These are phyloP conservation scores for Garcia nutans DNA, from an alignment of 345 rosid genomes.

Conservation along the genomic window DNA sequence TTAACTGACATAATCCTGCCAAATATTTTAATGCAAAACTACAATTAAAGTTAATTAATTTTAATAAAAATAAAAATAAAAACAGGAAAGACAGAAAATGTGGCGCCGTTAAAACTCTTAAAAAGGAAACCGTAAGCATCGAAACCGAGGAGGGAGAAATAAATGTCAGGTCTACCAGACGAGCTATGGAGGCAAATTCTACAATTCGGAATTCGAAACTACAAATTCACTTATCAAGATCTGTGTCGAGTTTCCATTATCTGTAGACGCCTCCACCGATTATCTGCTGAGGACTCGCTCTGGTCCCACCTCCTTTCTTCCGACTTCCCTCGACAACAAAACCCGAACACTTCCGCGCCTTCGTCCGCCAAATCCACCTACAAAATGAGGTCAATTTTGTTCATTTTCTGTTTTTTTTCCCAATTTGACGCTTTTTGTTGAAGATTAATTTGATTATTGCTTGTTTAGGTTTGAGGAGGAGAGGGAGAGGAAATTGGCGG, in stretches of 20 bases:
- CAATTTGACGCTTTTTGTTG: background rate
- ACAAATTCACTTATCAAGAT: slow-evolving; percentile 52
- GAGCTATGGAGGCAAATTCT: slow-evolving; percentile 77
- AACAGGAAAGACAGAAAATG: too few species aligned
- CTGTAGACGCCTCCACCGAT: slow-evolving; percentile 63
- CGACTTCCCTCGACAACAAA: slow-evolving; percentile 38
- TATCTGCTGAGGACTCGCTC: slow-evolving; percentile 62
- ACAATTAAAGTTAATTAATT: too few species aligned
- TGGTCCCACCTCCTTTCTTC: slow-evolving; percentile 57
- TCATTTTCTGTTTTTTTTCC: background rate
- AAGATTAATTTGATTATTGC: background rate
- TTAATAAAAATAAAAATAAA: too few species aligned
- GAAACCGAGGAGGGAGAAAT: background rate
- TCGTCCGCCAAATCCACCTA: slow-evolving; percentile 42
- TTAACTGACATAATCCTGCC: too few species aligned
- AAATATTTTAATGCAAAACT: too few species aligned
- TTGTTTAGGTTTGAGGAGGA: slow-evolving; percentile 67
- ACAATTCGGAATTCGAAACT: slow-evolving; percentile 46
- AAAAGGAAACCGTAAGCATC: background rate
- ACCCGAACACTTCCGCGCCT: slow-evolving; percentile 14
- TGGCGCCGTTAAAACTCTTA: background rate
- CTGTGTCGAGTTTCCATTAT: slow-evolving; percentile 82
- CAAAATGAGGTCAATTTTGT: slow-evolving; percentile 39
- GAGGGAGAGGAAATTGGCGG: slow-evolving; percentile 51
- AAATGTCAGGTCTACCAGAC: slow-evolving; percentile 55